A percentile compares a stretch with the other conserved stretches of the same genome.
These are phyloP conservation scores for Phytophthora crassamura DNA, from an alignment of 352 stramenopile genomes.

Conservation along the genomic window DNA sequence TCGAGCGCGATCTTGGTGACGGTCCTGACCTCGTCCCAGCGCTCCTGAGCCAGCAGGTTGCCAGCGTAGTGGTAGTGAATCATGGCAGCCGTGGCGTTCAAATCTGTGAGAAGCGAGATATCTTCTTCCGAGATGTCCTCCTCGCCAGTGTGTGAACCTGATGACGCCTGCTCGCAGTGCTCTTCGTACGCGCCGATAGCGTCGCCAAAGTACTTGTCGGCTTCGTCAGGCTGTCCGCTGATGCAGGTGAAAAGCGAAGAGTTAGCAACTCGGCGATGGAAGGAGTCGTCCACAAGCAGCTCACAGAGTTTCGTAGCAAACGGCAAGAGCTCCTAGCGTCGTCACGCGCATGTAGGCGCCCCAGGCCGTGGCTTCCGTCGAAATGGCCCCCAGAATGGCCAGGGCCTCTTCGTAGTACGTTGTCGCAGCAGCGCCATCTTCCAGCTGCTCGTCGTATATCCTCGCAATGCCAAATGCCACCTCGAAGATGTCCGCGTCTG, in stretches of 20 bases:
- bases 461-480: constrained; percentile 34
- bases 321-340: constrained; percentile 32
- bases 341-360: constrained; percentile 31
- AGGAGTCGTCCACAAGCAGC: not conserved
- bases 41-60: constrained; percentile 29
- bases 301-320: constrained; percentile 38
- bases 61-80: constrained; percentile 40
- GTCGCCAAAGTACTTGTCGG: constrained; percentile 33
- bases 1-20: constrained; percentile 29
- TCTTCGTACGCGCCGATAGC: constrained; percentile 36
- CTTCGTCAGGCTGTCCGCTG: constrained; percentile 24
- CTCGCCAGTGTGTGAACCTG: constrained; percentile 2
- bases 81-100: constrained; percentile 38
- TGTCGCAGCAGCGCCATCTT: constrained; percentile 18
- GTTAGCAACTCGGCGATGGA: not conserved
- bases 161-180: constrained; percentile 30
- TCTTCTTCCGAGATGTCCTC: constrained; percentile 15
- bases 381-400: constrained; percentile 18
- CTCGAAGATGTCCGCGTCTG: constrained; percentile 28
- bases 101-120: constrained; percentile 20
- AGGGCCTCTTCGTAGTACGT: constrained; percentile 37
- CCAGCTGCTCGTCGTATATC: constrained; percentile 34
- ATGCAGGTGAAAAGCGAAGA: not conserved
- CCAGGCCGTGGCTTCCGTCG: constrained; percentile 26
- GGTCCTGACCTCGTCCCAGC: constrained; percentile 35